Base-by-base conservation (phyloP, 352 stramenopile species). In the Bremia lactucae region DNA sequence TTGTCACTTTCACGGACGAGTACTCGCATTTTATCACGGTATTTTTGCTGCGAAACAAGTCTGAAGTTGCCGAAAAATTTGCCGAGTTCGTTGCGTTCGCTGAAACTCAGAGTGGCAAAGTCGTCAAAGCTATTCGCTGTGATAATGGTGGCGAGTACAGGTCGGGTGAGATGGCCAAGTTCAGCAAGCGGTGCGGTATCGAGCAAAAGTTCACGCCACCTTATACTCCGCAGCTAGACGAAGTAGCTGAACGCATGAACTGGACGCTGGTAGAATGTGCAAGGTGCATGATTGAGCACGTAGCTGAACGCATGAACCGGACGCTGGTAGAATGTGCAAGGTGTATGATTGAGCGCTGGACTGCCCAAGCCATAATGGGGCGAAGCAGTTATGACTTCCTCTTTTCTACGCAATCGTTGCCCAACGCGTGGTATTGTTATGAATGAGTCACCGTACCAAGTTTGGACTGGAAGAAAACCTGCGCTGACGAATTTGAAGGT, bases 131-230 rank as follows among this genome's bases (percentile, higher is more conserved):
- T 8, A 35, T 51, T 26, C 39, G 25, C 1, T 42, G 42, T 16
- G 49, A 58, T 37, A 58, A 52, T n/a, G 38, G 42, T 45, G 31
- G 49, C 31, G 41, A 51, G 25, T 49, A 49, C 19, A 49, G 10
- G 13, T 53, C 46, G 6, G 24, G 24, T 10, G 24, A 28, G 10
- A 28, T 28, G 24, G 10, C 24, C 10, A 28, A 28, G 24, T 52
- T 52, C 15, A 41, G 36, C 16, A 21, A 2, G 8, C 14, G 29
- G 4, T 23, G 43, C 1, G 47, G 47, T 0, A 55, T 55, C 19
- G 16, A 36, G 15, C 44, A 59, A 23, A 49, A 59, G 23, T 55
- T 55, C 31, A 59, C 44, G 2, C 44, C 36, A 5, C 31, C 44
- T 0, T 48, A 55, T 14, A 59, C 51, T 11, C 31, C 51, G 19